Conservation (phyloP, 495 filamentous ascomycete species). For the Corynascus novoguineensis region DNA sequence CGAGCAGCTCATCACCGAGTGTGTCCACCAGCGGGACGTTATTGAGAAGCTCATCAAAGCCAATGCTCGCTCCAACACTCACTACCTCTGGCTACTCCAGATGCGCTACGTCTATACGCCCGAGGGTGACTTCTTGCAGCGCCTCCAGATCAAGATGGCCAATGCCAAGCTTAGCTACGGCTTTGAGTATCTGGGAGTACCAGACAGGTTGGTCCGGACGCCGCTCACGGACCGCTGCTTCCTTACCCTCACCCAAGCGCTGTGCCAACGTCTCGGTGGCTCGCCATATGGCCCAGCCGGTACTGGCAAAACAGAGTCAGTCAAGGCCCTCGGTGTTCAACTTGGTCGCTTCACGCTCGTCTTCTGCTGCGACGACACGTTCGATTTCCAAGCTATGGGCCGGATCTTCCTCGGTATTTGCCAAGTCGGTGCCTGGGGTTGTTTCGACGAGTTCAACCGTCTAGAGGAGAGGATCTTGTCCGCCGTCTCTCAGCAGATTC, state of each 20-base stretch:
- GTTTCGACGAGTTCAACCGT: slow-evolving; percentile 99
- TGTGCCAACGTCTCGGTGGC: slow-evolving; percentile 90
- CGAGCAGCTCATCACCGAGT: slow-evolving; percentile 97
- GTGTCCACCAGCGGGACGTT: slow-evolving; percentile 91
- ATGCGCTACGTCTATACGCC: slow-evolving; percentile 91
- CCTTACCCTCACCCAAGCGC: slow-evolving; percentile 90
- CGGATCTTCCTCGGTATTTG: slow-evolving; percentile 99
- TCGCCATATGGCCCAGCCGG: slow-evolving; percentile 97
- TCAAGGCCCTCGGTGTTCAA: slow-evolving; percentile 94
- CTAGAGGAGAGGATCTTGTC: slow-evolving; percentile 95
- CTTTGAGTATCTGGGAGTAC: slow-evolving; percentile 95
- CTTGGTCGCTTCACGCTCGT: slow-evolving; percentile 96
- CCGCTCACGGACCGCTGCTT: slow-evolving; percentile 97
- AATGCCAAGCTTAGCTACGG: slow-evolving; percentile 94
- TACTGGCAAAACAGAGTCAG: slow-evolving; percentile 99
- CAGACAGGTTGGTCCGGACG: slow-evolving; percentile 90
- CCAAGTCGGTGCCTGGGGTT: slow-evolving; percentile 98
- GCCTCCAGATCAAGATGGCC: slow-evolving; percentile 90
- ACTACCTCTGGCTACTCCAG: slow-evolving; percentile 92
- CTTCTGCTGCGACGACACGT: slow-evolving; percentile 98
- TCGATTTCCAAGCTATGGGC: slow-evolving; percentile 99
- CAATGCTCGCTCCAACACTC: slow-evolving; percentile 68
- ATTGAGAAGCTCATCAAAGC: slow-evolving; percentile 75
- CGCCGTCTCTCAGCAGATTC: slow-evolving; percentile 96
- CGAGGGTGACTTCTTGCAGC: slow-evolving; percentile 74